Conservation (phyloP, 2,329 filamentous ascomycete species). For the Diaporthe longicolla region DNA sequence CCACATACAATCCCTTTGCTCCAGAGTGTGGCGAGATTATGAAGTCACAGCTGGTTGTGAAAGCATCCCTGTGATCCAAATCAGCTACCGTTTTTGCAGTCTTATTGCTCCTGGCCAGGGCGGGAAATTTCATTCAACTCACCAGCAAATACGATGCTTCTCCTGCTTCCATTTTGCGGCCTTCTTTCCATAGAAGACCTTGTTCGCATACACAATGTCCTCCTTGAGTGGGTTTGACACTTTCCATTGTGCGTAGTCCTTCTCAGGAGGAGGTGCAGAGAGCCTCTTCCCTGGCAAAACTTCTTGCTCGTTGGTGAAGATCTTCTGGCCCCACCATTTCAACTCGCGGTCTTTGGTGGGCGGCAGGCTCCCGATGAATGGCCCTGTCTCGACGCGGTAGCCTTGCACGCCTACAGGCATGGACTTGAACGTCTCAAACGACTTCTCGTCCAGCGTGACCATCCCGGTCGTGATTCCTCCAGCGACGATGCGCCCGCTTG, state of each 20-base stretch:
- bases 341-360: constrained; percentile 64
- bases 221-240: constrained; percentile 68
- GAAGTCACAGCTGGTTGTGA: constrained; percentile 73
- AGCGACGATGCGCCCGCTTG: constrained; percentile 69
- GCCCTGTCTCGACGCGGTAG: constrained; percentile 53
- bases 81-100: not conserved
- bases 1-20: constrained; percentile 69
- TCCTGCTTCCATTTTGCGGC: constrained; percentile 70
- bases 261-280: constrained; percentile 68
- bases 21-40: constrained; percentile 71
- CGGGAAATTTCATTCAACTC: constrained; percentile 47
- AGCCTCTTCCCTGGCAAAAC: constrained; percentile 66
- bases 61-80: constrained; percentile 70
- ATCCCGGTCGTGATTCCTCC: constrained; percentile 73
- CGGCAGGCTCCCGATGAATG: constrained; percentile 71
- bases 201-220: constrained; percentile 70
- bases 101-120: no score
- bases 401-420: constrained; percentile 66
- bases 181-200: constrained; percentile 71
- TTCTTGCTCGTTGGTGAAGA: constrained; percentile 70
- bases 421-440: constrained; percentile 59
- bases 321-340: constrained; percentile 74
- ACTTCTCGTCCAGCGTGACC: constrained; percentile 63
- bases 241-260: constrained; percentile 75
- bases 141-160: constrained; percentile 78